Evolutionary conservation across 768 basidiomycete species (phyloP), one percentile per base, ranked within the genome.

Genomic region (Hygrocybe punicea): DNA sequence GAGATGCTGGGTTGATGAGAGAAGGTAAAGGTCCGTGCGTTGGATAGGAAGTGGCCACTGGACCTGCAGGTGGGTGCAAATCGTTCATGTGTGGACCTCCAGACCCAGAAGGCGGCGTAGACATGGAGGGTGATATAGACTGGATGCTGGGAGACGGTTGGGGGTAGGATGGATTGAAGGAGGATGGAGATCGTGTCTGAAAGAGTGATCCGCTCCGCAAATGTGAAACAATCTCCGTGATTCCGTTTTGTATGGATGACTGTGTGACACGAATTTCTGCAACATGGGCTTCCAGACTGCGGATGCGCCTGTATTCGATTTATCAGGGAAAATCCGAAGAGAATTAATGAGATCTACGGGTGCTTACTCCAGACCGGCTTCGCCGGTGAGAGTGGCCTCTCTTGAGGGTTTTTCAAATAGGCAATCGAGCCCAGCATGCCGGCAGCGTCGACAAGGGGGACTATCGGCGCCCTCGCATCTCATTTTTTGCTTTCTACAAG

Each of bases 401-500:
- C 86, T 81, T 11, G 85, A 86, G 2, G 95, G 95, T 65, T 97
- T 97, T 72, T 98, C 95, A 69, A 98, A 96, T 34, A 97, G 79
- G 74, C 95, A 98, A 40, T 94, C 91, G 11, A 97, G 78, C 2
- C 91, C 90, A 17, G 89, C 87, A 64, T 93, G 89, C 33, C 91
- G 82, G 73, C 95, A 98, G 44, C 95, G 84, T 65, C 89, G 86
- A 73, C 95, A 98, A n/a, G 95, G 95, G 23, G 95, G 94, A 65
- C 91, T 93, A 69, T 97, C 95, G 14, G 93, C 95, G 1, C 93
- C 93, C 71, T 95, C 93, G 68, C 94, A 98, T 63, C 93, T 81
- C 95, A 97, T 97, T 76, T 97, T 97, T 78, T 95, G 93, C 67
- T 93, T 91, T 63, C 94, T 80, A 72, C 94, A 96, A 16, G 93